These are phyloP conservation scores for Populus tomentosa DNA, from an alignment of 441 rosid genomes.

Conservation along the genomic window DNA sequence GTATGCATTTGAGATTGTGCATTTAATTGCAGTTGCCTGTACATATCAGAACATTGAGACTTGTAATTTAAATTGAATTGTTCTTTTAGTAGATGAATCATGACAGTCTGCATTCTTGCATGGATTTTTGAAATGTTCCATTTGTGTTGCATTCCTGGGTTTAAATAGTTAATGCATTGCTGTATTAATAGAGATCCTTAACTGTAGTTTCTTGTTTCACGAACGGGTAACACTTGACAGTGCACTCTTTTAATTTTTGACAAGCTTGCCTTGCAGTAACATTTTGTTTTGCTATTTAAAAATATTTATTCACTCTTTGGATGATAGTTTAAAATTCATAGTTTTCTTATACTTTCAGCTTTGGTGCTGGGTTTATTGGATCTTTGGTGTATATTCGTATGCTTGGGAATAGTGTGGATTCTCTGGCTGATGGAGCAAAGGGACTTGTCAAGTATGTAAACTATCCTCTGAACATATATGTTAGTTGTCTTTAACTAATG, in stretches of 20 bases:
- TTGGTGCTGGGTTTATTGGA: constrained; percentile 73
- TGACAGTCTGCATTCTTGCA: background rate
- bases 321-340: background rate
- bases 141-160: background rate
- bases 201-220: background rate
- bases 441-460: constrained; percentile 67
- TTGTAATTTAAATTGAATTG: background rate
- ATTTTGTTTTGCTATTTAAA: background rate
- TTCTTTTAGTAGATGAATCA: background rate
- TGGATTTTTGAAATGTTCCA: background rate
- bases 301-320: background rate
- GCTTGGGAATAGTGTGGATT: constrained; percentile 82
- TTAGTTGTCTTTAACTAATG: background rate
- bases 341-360: constrained; percentile 35
- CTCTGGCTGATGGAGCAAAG: constrained; percentile 76
- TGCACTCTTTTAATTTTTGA: background rate
- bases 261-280: background rate
- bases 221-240: background rate
- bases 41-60: too few relatives aligned
- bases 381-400: constrained; percentile 69
- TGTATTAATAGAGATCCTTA: background rate
- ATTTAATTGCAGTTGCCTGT: too few relatives aligned
- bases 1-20: too few relatives aligned
- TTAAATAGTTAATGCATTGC: background rate
- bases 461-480: background rate